Evolutionary conservation across 441 rosid species (phyloP).

Genomic region (Brassica hybrid): DNA sequence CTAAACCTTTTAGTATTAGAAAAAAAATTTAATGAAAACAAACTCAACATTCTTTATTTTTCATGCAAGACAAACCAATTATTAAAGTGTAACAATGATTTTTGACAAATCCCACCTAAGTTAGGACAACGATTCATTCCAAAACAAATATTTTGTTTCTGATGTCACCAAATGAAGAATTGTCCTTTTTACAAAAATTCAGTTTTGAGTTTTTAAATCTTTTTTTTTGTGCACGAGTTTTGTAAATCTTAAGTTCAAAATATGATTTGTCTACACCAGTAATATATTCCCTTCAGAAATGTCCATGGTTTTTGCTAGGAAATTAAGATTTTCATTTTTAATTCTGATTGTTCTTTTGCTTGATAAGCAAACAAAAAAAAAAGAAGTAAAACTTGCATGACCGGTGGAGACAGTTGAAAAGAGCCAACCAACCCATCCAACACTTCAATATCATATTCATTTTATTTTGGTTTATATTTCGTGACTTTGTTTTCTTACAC

Average conservation of each 20-base stretch:
- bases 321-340: not conserved
- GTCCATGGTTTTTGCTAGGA: not conserved
- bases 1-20: too few species aligned
- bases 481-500: constrained; percentile 33
- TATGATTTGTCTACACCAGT: not conserved
- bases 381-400: constrained; percentile 31
- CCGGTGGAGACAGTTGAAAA: constrained; percentile 44
- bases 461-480: constrained; percentile 38
- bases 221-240: too few species aligned
- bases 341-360: not conserved
- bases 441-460: constrained; percentile 36
- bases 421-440: constrained; percentile 35
- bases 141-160: not conserved
- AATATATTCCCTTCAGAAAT: not conserved
- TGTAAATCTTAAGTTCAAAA: not conserved
- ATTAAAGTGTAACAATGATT: not conserved
- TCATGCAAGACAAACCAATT: not conserved
- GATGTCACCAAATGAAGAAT: not conserved
- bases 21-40: not conserved
- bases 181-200: not conserved
- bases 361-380: constrained; percentile 1
- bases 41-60: not conserved
- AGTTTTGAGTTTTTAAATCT: too few species aligned
- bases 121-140: constrained; percentile 23
- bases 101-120: constrained; percentile 13